Base-by-base conservation (phyloP, 2,329 filamentous ascomycete species). In the Calonectria henricotiae region DNA sequence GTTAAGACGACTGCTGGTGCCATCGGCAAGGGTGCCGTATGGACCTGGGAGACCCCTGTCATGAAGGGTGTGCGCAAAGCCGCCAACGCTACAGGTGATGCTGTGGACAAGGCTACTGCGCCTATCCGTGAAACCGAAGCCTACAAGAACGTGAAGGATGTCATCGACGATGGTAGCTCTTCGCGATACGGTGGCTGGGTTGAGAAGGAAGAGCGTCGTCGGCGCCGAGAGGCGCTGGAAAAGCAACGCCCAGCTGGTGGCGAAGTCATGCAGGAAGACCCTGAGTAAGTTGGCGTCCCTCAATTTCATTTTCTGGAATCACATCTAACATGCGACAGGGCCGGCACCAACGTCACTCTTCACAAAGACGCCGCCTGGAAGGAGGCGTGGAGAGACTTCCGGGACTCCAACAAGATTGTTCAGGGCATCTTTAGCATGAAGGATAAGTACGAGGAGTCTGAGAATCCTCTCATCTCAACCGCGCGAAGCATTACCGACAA, bases 361-460 rank as follows among this genome's bases (percentile, higher is more conserved):
- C 96, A 99, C 88, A 99, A 99, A 84, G 96, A 99, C 77, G 92
- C 96, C 15, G 94, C 93, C 25, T 98, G 96, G 94, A 98, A 98
- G 85, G 96, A 98, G 82, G 94, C 95, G n/a, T 99, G 96, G 96
- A 91, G 92, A 78, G 93, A 96, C 62, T 99, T 98, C 89, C 92
- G 93, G 73, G 96, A 99, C 82, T 91, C 91, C 74, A 98, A 92
- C 83, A 94, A 93, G 76, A 84, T 98, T 69, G 94, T 98, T 81
- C 96, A 98, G 83, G 91, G 93, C 68, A 85, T 98, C 71, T 98
- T 98, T 84, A 91, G 88, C 80, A 90, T 98, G 84, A 95, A 96
- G 84, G 91, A 90, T 67, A 91, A 92, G 67, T 98, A 98, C 85
- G 93, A 97, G 75, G 96, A 99, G 84, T 98, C 96, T 12, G 96